These are phyloP conservation scores for Odontarrhena argentea DNA, from an alignment of 345 rosid genomes.

Conservation along the genomic window DNA sequence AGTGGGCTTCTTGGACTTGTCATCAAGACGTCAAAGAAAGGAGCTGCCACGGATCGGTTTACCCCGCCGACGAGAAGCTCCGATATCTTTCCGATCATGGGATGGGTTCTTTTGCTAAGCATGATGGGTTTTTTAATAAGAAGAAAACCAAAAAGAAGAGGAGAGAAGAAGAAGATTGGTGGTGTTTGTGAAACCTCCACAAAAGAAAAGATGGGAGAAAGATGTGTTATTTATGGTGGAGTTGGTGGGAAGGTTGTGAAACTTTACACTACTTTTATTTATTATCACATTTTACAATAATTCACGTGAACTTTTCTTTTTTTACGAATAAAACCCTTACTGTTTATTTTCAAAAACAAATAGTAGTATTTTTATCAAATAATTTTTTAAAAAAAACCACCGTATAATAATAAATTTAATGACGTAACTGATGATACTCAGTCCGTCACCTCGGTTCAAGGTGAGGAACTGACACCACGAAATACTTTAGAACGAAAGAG, in stretches of 20 bases:
- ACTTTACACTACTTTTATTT: slow-evolving; percentile 27
- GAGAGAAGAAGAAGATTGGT: slow-evolving; percentile 28
- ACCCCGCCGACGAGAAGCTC: slow-evolving; percentile 64
- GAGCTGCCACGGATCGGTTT: slow-evolving; percentile 45
- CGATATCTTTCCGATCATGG: slow-evolving; percentile 68
- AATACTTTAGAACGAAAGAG: too few species aligned
- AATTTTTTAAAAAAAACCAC: neutral
- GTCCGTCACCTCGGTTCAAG: too few species aligned
- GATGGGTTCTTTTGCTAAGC: slow-evolving; percentile 68
- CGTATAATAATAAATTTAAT: neutral
- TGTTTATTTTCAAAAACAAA: slow-evolving; percentile 18
- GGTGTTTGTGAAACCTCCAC: slow-evolving; percentile 41
- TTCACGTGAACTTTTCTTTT: slow-evolving; percentile 19
- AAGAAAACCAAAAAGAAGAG: neutral
- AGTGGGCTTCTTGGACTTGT: slow-evolving; percentile 74
- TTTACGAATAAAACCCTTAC: slow-evolving; percentile 21
- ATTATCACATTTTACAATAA: slow-evolving; percentile 25
- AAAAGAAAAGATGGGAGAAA: slow-evolving; percentile 34
- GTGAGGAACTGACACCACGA: too few species aligned
- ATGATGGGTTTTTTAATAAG: slow-evolving; percentile 32
- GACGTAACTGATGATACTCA: slow-evolving; percentile 1
- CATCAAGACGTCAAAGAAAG: slow-evolving; percentile 44
- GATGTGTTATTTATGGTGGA: slow-evolving; percentile 51
- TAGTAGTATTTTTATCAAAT: neutral
- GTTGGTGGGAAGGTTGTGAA: slow-evolving; percentile 46